Conservation (phyloP, 176 grass and related monocot genomes). For the Melocanna baccifera region DNA sequence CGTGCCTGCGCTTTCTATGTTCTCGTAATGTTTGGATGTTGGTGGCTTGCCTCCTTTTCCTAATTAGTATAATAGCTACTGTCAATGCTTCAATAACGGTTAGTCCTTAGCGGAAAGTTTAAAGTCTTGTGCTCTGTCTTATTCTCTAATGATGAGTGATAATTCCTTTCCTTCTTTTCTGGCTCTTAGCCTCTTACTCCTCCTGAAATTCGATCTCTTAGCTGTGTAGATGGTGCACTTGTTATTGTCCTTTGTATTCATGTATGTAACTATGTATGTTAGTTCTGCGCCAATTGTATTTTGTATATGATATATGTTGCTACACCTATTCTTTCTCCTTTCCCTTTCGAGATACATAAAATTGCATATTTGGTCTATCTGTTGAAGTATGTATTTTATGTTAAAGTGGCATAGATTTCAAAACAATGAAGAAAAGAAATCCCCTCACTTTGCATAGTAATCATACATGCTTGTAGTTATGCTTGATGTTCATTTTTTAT, state of each 20-base stretch:
- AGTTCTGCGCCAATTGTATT: background rate
- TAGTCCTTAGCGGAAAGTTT: background rate
- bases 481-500: background rate
- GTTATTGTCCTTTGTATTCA: background rate
- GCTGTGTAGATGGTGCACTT: background rate
- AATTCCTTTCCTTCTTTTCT: background rate
- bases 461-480: background rate
- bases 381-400: background rate
- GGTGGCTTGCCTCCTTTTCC: background rate
- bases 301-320: background rate
- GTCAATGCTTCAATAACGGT: background rate
- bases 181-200: no score
- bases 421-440: background rate
- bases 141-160: background rate
- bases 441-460: background rate
- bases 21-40: slow-evolving; percentile 13
- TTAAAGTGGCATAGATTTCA: background rate
- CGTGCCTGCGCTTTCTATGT: background rate
- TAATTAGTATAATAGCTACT: background rate
- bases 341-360: background rate
- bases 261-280: background rate
- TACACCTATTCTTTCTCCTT: background rate
- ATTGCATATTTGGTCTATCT: background rate
- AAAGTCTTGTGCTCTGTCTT: background rate
- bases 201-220: background rate